Evolutionary conservation across 1,139 yeast species (phyloP), one percentile per base, ranked within the genome.

Genomic region (Blastobotrys aristatus): DNA sequence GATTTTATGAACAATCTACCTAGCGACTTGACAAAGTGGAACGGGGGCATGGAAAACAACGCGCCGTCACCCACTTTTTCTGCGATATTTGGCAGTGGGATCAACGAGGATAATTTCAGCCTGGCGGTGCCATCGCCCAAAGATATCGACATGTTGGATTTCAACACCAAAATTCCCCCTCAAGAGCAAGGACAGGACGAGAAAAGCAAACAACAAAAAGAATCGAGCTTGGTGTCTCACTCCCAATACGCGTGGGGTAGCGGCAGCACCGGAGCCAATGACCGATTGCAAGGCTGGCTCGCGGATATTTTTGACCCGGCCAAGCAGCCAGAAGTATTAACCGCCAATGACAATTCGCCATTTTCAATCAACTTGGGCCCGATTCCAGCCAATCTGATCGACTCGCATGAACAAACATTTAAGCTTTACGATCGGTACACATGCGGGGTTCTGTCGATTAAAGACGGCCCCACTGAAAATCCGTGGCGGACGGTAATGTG

Each of bases 401-500:
- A 52, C 46, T 41, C 50, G 14, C 53, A 50, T 38, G 55, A 54
- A 17, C 49, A 43, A 14, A 68, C 72, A 42, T 59, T 67, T 30
- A 58, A 65, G 18, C 68, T 72, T 36, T 47, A 37, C 21, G 46
- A 43, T 27, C 26, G 46, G n/a, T 47, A 42, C 35, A 47, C 86
- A 0, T 79, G 83, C 48, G 75, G 77, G 10, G 79, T 81, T 44
- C 72, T 81, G 76, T 77, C 84, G 1, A 77, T 81, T 44, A 79
- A 77, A 54, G 77, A 79, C 55, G 85, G 84, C 0, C 77, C 79
- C 0, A 66, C 74, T 5, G 85, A 80, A 52, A 81, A 82, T 55
- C 87, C 86, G 4, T 82, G 88, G 87, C 66, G 83, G 46, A 72
- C 74, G n/a, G 61, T 74, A 40, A 64, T 80, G 43, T 64, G 80